phyloP scores from a whole-genome alignment of 2,329 filamentous ascomycete genomes.

The Epichloe scottii region DNA sequence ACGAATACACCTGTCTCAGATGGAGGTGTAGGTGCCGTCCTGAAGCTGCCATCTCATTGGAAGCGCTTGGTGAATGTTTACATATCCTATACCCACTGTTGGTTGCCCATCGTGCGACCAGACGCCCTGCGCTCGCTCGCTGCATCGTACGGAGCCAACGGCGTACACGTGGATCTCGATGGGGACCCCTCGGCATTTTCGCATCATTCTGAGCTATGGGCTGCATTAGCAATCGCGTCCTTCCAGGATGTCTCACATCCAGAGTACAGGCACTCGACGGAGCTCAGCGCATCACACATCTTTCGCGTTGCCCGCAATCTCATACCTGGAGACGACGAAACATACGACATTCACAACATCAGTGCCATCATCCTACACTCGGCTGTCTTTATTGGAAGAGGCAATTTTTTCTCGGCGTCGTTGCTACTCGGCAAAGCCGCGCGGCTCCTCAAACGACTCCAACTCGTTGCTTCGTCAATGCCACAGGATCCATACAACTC shows the following conservation, averaged over 20 bases:
- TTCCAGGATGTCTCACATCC: constrained; percentile 31
- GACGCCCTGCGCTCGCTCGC: constrained; percentile 42
- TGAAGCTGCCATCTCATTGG: constrained; percentile 36
- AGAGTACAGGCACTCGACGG: neutral
- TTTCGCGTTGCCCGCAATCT: constrained; percentile 37
- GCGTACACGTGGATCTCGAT: constrained; percentile 15
- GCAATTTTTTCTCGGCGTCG: constrained; percentile 47
- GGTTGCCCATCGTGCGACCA: constrained; percentile 63
- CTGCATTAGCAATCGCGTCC: constrained; percentile 43
- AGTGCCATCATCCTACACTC: constrained; percentile 40
- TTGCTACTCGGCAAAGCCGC: constrained; percentile 52
- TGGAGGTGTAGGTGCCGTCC: neutral
- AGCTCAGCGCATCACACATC: constrained; percentile 21
- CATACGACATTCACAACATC: constrained; percentile 28
- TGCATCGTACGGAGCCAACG: constrained; percentile 27
- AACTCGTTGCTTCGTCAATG: constrained; percentile 4
- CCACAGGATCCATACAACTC: neutral
- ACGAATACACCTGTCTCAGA: neutral
- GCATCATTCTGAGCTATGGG: constrained; percentile 46
- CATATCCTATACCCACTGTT: constrained; percentile 63
- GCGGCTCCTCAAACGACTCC: constrained; percentile 24
- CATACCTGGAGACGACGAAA: constrained; percentile 35
- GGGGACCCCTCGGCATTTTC: constrained; percentile 19
- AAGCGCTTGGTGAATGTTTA: constrained; percentile 58
- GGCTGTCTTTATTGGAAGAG: constrained; percentile 48